These are phyloP conservation scores for Penicillium diatomitis DNA, from an alignment of 495 filamentous ascomycete genomes.

Conservation along the genomic window DNA sequence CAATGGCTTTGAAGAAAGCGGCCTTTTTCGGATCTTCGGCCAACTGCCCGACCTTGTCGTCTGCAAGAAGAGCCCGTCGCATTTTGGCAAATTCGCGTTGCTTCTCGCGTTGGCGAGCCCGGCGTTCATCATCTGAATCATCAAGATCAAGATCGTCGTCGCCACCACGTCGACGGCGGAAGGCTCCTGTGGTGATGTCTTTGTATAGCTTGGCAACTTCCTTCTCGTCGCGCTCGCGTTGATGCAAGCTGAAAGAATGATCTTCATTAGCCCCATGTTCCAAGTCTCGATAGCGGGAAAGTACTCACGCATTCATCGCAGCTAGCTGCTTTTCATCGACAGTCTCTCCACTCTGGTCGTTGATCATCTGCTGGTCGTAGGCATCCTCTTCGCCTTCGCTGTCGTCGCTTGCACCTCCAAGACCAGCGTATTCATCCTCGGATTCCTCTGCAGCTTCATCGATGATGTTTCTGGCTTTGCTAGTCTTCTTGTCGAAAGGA, in stretches of 20 bases:
- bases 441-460: slow-evolving; percentile 95
- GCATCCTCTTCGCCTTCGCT: slow-evolving; percentile 65
- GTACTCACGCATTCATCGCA: slow-evolving; percentile 77
- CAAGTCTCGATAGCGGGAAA: too few species aligned
- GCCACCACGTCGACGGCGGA: slow-evolving; percentile 71
- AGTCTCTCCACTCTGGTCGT: slow-evolving; percentile 71
- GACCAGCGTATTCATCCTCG: slow-evolving; percentile 93
- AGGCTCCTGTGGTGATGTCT: slow-evolving; percentile 78
- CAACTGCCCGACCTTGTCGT: slow-evolving; percentile 83
- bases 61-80: slow-evolving; percentile 79
- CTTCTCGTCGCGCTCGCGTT: slow-evolving; percentile 52
- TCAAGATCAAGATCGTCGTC: slow-evolving; percentile 71
- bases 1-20: slow-evolving; percentile 83
- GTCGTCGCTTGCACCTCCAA: slow-evolving; percentile 86
- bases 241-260: slow-evolving; percentile 20
- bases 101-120: slow-evolving; percentile 70
- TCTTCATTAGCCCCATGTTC: slow-evolving; percentile 8
- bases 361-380: slow-evolving; percentile 71
- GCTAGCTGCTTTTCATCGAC: slow-evolving; percentile 73
- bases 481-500: slow-evolving; percentile 74
- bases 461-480: slow-evolving; percentile 77
- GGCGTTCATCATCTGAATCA: slow-evolving; percentile 77
- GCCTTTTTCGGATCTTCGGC: slow-evolving; percentile 82
- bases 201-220: slow-evolving; percentile 81
- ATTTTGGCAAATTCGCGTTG: slow-evolving; percentile 83